Evolutionary conservation across 108 stramenopile species (phyloP).

Genomic region (Cyclotella cryptica): DNA sequence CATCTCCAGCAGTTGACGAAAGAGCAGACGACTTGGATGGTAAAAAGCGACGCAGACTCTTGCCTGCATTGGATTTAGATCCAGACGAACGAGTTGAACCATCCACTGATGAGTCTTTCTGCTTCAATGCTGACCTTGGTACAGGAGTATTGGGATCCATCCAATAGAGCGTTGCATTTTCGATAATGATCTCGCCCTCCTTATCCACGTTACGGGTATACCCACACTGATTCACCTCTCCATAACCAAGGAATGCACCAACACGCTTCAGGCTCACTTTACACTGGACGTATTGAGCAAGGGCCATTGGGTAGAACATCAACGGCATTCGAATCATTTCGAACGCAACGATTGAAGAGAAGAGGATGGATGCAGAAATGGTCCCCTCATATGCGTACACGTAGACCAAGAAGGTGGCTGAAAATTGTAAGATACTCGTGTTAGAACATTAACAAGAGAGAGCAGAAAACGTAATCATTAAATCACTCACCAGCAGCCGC

Average conservation of each 20-base stretch:
- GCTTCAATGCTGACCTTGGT: conserved; percentile 16
- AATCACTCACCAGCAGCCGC: conserved; percentile 53
- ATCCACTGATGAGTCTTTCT: conserved; percentile 21
- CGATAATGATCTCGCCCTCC: conserved; percentile 55
- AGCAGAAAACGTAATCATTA: neutral
- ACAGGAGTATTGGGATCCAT: conserved; percentile 65
- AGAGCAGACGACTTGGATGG: neutral
- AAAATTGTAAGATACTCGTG: neutral
- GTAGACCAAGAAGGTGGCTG: conserved; percentile 66
- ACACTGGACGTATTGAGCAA: conserved; percentile 73
- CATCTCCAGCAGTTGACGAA: neutral
- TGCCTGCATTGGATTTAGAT: neutral
- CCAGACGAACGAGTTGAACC: conserved; percentile 19
- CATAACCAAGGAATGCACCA: conserved; percentile 41
- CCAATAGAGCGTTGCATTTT: conserved; percentile 76
- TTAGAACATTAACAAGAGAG: neutral
- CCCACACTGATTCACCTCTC: conserved; percentile 46
- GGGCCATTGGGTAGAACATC: conserved; percentile 71
- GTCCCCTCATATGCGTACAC: conserved; percentile 42
- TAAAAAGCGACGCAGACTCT: neutral
- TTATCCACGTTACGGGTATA: conserved; percentile 51
- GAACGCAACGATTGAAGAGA: conserved; percentile 71
- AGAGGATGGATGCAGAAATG: conserved; percentile 67
- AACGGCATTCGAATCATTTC: conserved; percentile 78
- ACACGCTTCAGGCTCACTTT: conserved; percentile 72